These are phyloP conservation scores for Paxillus involutus DNA, from an alignment of 768 basidiomycete species.

Conservation along the genomic window DNA sequence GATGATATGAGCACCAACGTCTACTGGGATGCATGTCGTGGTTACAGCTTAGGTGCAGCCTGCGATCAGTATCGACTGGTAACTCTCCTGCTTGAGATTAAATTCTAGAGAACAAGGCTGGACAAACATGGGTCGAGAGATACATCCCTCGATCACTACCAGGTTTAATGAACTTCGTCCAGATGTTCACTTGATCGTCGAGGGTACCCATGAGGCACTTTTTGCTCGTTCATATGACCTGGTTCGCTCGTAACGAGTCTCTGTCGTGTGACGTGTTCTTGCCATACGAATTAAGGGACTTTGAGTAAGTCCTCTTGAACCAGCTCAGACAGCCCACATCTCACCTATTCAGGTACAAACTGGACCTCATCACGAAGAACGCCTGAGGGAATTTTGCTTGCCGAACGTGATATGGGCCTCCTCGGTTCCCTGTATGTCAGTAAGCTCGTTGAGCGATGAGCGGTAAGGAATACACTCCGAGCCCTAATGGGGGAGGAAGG, in stretches of 20 bases:
- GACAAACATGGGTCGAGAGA: slow-evolving; percentile 26
- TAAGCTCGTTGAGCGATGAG: slow-evolving; percentile 33
- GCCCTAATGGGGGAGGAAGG: not conserved
- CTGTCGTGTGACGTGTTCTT: slow-evolving; percentile 37
- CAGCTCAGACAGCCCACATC: not conserved
- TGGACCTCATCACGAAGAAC: slow-evolving; percentile 34
- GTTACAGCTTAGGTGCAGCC: not conserved
- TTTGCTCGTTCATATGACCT: slow-evolving; percentile 38
- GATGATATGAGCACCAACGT: too few species aligned
- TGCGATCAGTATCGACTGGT: not conserved
- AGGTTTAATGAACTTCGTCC: slow-evolving; percentile 29
- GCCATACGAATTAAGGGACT: slow-evolving; percentile 27
- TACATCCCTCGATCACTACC: slow-evolving; percentile 41
- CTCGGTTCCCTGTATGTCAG: slow-evolving; percentile 25
- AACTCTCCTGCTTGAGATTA: not conserved
- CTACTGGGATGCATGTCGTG: slow-evolving; percentile 33
- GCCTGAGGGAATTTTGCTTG: slow-evolving; percentile 29
- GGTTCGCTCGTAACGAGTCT: slow-evolving; percentile 29
- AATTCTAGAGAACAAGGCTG: not conserved
- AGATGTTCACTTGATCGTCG: slow-evolving; percentile 26
- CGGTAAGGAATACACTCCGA: not conserved
- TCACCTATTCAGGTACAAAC: slow-evolving; percentile 26
- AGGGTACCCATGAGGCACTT: slow-evolving; percentile 35
- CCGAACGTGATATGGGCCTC: slow-evolving; percentile 23
- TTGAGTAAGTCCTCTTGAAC: slow-evolving; percentile 27